These are phyloP conservation scores for Glebionis coronaria DNA, from an alignment of 129 eudicot genomes.

Conservation along the genomic window DNA sequence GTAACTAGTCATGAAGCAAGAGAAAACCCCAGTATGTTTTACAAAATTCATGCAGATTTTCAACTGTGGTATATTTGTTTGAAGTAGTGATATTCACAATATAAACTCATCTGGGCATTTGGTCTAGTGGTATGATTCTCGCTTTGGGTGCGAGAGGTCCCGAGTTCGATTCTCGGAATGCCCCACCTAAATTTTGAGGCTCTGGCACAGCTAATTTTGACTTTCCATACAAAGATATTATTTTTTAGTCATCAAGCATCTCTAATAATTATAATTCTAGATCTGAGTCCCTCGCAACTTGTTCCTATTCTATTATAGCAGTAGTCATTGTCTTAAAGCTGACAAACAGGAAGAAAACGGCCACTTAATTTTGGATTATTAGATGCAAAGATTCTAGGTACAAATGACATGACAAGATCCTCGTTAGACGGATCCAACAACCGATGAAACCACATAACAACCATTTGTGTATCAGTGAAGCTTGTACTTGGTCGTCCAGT, in stretches of 20 bases:
- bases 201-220: not conserved
- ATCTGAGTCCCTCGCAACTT: not conserved
- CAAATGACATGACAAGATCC: too few relatives aligned
- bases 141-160: constrained; percentile 67
- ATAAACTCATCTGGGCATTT: constrained; percentile 50
- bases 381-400: too few relatives aligned
- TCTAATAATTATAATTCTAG: not conserved
- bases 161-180: constrained; percentile 10
- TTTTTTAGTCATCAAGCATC: not conserved
- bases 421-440: too few relatives aligned
- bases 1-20: too few relatives aligned
- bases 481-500: too few relatives aligned
- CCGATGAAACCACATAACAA: too few relatives aligned
- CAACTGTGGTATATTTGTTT: too few relatives aligned
- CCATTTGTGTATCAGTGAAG: too few relatives aligned
- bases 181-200: not conserved
- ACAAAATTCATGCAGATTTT: too few relatives aligned
- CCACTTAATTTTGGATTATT: not conserved
- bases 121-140: constrained; percentile 99
- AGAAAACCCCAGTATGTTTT: too few relatives aligned
- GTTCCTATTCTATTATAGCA: not conserved
- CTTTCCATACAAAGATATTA: not conserved
- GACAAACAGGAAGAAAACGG: not conserved
- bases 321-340: constrained; percentile 2
- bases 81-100: too few relatives aligned